Evolutionary conservation across 2,329 filamentous ascomycete genomes (phyloP).

Genomic region (Sphaerostilbella broomeana): DNA sequence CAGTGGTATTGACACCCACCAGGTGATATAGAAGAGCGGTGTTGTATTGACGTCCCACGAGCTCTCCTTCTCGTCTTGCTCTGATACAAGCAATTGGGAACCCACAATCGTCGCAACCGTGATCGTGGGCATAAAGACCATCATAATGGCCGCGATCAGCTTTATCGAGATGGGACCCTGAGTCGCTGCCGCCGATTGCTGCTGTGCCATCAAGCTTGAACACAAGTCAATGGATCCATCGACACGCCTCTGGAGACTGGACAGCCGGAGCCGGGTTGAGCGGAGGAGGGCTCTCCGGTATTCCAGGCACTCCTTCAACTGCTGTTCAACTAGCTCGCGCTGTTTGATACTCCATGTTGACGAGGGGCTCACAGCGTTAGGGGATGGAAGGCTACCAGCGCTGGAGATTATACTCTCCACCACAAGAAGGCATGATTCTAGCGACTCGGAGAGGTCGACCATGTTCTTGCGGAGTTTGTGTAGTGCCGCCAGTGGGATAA

Average conservation of each 20-base stretch:
- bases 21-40: conserved; percentile 24
- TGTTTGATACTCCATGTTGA: not conserved
- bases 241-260: conserved; percentile 29
- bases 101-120: conserved; percentile 28
- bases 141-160: conserved; percentile 31
- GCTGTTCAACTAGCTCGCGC: conserved; percentile 17
- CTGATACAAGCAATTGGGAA: conserved; percentile 23
- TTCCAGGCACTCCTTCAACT: conserved; percentile 23
- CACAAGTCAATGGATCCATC: conserved; percentile 29
- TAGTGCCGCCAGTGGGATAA: conserved; percentile 22
- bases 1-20: conserved; percentile 26
- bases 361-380: not conserved
- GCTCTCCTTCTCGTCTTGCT: conserved; percentile 14
- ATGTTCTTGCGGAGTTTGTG: conserved; percentile 27
- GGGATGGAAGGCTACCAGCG: not conserved
- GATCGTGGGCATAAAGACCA: conserved; percentile 32
- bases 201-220: conserved; percentile 32
- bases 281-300: conserved; percentile 29
- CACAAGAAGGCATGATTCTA: conserved; percentile 23
- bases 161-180: conserved; percentile 32
- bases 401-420: conserved; percentile 13
- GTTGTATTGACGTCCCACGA: conserved; percentile 20
- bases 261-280: conserved; percentile 29
- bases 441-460: conserved; percentile 24
- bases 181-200: conserved; percentile 29